These are phyloP conservation scores for Pestalotiopsis sp. DNA, from an alignment of 2,329 filamentous ascomycete species.

Conservation along the genomic window DNA sequence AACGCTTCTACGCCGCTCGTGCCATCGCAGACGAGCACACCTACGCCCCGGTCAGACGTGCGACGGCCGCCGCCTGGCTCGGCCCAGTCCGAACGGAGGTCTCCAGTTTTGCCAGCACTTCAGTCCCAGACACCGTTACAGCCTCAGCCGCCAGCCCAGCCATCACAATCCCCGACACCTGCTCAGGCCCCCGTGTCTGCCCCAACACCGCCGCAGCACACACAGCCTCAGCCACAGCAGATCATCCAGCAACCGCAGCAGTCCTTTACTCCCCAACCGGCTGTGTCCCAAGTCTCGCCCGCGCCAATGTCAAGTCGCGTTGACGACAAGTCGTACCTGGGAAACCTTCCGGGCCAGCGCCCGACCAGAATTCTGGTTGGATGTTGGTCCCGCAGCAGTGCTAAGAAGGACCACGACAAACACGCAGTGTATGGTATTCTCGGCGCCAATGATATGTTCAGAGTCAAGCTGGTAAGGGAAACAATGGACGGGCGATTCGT, in stretches of 20 bases:
- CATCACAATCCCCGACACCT: neutral
- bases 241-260: neutral
- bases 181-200: neutral
- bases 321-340: slow-evolving; percentile 3
- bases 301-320: neutral
- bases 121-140: neutral
- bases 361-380: slow-evolving; percentile 60
- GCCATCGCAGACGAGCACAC: neutral
- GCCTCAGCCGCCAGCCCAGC: neutral
- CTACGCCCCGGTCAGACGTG: neutral
- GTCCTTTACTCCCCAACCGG: neutral
- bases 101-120: slow-evolving; percentile 15
- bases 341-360: slow-evolving; percentile 50
- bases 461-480: slow-evolving; percentile 60
- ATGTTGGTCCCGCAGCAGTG: slow-evolving; percentile 57
- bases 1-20: slow-evolving; percentile 20
- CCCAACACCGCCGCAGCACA: neutral
- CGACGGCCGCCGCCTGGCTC: neutral
- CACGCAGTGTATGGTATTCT: slow-evolving; percentile 65
- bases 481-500: slow-evolving; percentile 60
- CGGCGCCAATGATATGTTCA: slow-evolving; percentile 63
- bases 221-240: neutral
- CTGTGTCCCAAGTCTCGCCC: neutral
- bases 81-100: neutral
- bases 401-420: slow-evolving; percentile 46